A percentile compares a stretch with the other conserved stretches of the same genome.
These are phyloP conservation scores for Sophora flavescens DNA, from an alignment of 306 rosid genomes.

Conservation along the genomic window DNA sequence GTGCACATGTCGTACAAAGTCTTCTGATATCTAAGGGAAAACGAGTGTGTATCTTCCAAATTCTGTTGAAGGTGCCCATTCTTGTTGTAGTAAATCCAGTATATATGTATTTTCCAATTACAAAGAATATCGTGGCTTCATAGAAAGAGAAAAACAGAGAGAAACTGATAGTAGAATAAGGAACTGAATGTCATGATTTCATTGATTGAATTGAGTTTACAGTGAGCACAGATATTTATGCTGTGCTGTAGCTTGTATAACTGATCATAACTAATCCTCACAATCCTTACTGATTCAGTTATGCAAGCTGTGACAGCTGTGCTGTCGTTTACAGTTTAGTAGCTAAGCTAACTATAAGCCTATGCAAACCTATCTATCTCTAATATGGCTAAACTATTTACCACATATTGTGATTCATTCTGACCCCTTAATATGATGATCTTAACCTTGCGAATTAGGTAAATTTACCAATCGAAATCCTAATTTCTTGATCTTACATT, in stretches of 20 bases:
- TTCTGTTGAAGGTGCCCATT: constrained; percentile 1
- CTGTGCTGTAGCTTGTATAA: no score
- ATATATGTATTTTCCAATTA: not conserved
- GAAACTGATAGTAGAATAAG: no score
- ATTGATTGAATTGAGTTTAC: no score
- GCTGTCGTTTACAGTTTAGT: no score
- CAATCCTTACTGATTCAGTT: no score
- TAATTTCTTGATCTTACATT: constrained; percentile 25
- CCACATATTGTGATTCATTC: constrained; percentile 22
- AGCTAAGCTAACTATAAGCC: no score
- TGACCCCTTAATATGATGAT: not conserved
- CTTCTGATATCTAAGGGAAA: constrained; percentile 1
- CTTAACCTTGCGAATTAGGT: constrained; percentile 1
- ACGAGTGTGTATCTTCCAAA: constrained; percentile 15
- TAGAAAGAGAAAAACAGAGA: no score
- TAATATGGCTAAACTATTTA: not conserved
- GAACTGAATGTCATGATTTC: no score
- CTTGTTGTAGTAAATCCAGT: constrained; percentile 33
- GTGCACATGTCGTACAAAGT: constrained; percentile 8
- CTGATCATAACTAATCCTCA: no score
- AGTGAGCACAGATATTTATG: no score
- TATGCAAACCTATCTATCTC: no score
- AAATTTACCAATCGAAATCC: constrained; percentile 12
- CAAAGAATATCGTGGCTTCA: not conserved
- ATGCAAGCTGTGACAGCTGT: no score